Evolutionary conservation across 805 yeast species (phyloP).

Genomic region (Starmerella kuoi): DNA sequence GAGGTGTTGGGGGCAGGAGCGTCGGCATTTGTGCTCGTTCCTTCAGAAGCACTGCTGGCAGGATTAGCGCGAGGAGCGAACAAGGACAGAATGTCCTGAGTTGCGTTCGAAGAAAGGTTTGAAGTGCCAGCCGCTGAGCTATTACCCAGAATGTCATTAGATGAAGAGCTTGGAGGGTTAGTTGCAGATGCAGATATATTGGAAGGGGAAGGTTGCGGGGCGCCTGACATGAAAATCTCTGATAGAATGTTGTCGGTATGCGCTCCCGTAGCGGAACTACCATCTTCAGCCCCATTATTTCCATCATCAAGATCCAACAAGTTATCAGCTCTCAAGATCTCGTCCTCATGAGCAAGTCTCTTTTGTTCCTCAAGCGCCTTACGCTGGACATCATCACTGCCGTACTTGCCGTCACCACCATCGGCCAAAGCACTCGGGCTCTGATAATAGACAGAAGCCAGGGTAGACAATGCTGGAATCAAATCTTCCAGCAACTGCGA

Average conservation of each 20-base stretch:
- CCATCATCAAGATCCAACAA: slow-evolving; percentile 77
- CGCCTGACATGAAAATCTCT: slow-evolving; percentile 21
- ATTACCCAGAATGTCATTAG: background rate
- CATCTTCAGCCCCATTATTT: slow-evolving; percentile 23
- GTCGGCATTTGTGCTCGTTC: background rate
- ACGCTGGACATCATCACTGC: slow-evolving; percentile 32
- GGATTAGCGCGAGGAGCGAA: slow-evolving; percentile 26
- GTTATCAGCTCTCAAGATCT: slow-evolving; percentile 33
- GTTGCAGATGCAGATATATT: background rate
- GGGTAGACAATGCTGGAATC: slow-evolving; percentile 62
- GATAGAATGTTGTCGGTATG: slow-evolving; percentile 19
- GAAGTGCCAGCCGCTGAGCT: background rate
- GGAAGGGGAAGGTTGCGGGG: too few species aligned
- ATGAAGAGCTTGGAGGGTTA: background rate
- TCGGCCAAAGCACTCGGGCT: slow-evolving; percentile 37
- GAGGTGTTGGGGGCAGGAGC: too few species aligned
- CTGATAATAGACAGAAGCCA: slow-evolving; percentile 81
- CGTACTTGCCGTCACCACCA: slow-evolving; percentile 28
- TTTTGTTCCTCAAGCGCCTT: slow-evolving; percentile 65
- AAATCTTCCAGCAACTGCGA: slow-evolving; percentile 56
- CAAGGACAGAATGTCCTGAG: slow-evolving; percentile 39
- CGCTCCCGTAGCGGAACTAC: slow-evolving; percentile 19
- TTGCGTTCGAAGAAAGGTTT: slow-evolving; percentile 20
- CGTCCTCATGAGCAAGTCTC: slow-evolving; percentile 61
- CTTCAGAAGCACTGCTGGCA: slow-evolving; percentile 3